These are phyloP conservation scores for Nemania diffusa DNA, from an alignment of 2,329 filamentous ascomycete genomes.

Conservation along the genomic window DNA sequence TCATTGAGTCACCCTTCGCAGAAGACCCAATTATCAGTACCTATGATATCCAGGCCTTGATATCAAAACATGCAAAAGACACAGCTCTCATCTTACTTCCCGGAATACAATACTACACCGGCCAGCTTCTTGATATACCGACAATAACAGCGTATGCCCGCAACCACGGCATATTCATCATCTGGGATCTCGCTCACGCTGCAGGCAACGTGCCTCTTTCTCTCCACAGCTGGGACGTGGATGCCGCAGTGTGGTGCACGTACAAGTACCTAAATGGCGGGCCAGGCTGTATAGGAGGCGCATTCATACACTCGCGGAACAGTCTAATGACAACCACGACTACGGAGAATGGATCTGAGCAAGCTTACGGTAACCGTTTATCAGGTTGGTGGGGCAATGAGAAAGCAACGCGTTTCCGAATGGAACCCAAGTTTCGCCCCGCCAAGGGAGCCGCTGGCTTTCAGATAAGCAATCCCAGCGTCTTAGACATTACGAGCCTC, in stretches of 20 bases:
- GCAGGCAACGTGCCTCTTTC: slow-evolving; percentile 78
- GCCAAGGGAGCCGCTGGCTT: slow-evolving; percentile 79
- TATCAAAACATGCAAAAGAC: slow-evolving; percentile 71
- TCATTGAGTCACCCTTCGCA: slow-evolving; percentile 66
- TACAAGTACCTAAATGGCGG: slow-evolving; percentile 87
- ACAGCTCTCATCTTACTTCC: slow-evolving; percentile 79
- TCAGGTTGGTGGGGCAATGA: slow-evolving; percentile 86
- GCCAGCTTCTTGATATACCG: slow-evolving; percentile 79
- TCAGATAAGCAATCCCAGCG: slow-evolving; percentile 79
- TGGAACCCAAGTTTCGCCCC: slow-evolving; percentile 79
- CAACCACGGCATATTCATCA: slow-evolving; percentile 71
- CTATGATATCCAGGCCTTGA: slow-evolving; percentile 72
- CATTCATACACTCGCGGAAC: slow-evolving; percentile 78
- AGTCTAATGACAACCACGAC: slow-evolving; percentile 54
- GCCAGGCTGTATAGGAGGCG: slow-evolving; percentile 76
- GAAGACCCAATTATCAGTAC: slow-evolving; percentile 69
- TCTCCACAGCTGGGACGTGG: slow-evolving; percentile 81
- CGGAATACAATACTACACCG: slow-evolving; percentile 83
- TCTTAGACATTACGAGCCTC: slow-evolving; percentile 77
- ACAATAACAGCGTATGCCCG: slow-evolving; percentile 78
- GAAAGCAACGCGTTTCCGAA: slow-evolving; percentile 75
- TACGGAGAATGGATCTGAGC: slow-evolving; percentile 50
- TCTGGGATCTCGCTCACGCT: slow-evolving; percentile 85
- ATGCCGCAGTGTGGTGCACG: slow-evolving; percentile 82
- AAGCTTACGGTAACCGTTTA: slow-evolving; percentile 63